Base-by-base conservation (phyloP, 306 rosid species). In the Prunus armeniaca region DNA sequence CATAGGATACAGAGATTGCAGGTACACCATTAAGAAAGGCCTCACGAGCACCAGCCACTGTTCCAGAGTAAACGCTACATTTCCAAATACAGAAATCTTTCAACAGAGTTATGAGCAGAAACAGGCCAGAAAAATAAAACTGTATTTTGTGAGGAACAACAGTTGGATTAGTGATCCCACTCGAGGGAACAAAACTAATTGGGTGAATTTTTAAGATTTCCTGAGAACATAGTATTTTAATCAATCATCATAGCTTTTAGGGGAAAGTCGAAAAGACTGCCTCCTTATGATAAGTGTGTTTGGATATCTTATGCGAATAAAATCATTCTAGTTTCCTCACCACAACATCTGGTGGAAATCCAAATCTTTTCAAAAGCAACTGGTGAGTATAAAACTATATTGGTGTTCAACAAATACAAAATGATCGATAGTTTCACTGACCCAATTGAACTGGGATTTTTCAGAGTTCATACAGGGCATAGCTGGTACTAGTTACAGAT, bases 1-100 rank as follows among this genome's bases (percentile, higher is more conserved):
- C 91, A 64, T 89, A 92, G 41, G 97, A 96, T 77, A 92, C 50
- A 81, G 97, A 88, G 72, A 92, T 69, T 74, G 98, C 84, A 82
- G 98, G 98, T 63, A 96, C 71, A 76, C 85, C 91, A 55, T 86
- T 81, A 64, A 92, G 83, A 78, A 88, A 91, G 45, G 98, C 98
- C 87, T 92, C 98, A n/a, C 96, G 93, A 83, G 98, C 97, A 82
- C 98, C 99, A 72, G 91, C 99, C 20, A 95, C 97, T 9, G 97
- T 95, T 75, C 99, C 97, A 49, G 97, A 92, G 85, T 87, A 90
- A 70, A 87, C 78, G 28, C 99, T 95, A 87, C 85, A 86, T 19
- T 76, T 72, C 12, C 38, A 76, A 76, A 15, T 76, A 75, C 64
- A 73, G 12, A 66, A 57, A 69, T 52, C 63, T 74, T 52, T 76